phyloP scores from a whole-genome alignment of 2,329 filamentous ascomycete genomes.

The Ophiostoma ips region DNA sequence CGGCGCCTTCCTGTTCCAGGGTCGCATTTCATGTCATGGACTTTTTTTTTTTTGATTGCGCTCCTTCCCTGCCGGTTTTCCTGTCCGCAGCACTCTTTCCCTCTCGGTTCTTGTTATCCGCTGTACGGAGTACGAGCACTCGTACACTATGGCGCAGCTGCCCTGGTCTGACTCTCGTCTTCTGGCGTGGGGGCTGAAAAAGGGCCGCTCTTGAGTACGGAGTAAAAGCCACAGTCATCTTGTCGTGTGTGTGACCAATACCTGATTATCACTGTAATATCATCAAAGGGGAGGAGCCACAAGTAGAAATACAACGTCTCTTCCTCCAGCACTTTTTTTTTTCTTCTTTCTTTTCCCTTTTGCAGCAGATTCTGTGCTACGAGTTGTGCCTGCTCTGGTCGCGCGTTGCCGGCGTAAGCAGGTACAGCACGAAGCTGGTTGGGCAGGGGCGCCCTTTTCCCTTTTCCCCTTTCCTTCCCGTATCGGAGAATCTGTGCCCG shows the following conservation, averaged over 20 bases:
- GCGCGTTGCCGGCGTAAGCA: not conserved
- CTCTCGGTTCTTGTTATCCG: too few relatives aligned
- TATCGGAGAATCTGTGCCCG: too few relatives aligned
- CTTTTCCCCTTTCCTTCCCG: too few relatives aligned
- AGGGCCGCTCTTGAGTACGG: too few relatives aligned
- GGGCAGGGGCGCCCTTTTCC: not conserved
- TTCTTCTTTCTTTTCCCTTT: not conserved
- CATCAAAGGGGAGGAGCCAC: not conserved
- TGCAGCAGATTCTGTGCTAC: not conserved
- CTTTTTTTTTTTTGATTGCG: not conserved
- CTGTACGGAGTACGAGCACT: too few relatives aligned
- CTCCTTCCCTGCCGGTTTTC: not conserved
- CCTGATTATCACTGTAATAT: not conserved
- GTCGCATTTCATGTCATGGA: too few relatives aligned
- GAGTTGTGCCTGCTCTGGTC: not conserved
- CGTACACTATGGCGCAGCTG: too few relatives aligned
- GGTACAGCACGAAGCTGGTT: not conserved
- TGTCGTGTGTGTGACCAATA: too few relatives aligned
- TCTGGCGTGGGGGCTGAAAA: too few relatives aligned
- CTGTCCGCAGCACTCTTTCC: not conserved
- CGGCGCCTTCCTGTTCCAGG: too few relatives aligned
- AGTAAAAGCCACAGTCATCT: too few relatives aligned
- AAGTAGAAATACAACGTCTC: conserved; percentile 1
- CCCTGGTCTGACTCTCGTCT: too few relatives aligned
- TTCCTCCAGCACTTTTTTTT: not conserved